Evolutionary conservation across 371 early-diverging fungal species (phyloP).

Genomic region (Mucor mucedo): DNA sequence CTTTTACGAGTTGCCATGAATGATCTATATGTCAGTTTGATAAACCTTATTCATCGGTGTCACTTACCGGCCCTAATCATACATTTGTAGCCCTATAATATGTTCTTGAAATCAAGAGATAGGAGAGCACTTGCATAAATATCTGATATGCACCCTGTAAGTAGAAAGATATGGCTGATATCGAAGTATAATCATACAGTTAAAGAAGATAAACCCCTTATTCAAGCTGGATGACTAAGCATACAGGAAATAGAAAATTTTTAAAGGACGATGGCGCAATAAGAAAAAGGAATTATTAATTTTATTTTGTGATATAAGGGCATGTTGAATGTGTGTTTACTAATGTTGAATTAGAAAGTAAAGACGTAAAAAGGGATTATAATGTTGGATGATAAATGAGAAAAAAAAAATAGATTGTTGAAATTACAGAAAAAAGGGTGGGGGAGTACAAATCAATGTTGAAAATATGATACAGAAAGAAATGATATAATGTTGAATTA

Average conservation of each 20-base stretch:
- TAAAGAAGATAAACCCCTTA: too few species aligned
- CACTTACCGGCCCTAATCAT: too few species aligned
- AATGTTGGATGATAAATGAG: slow-evolving; percentile 6
- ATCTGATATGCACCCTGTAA: too few species aligned
- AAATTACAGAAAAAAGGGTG: slow-evolving; percentile 18
- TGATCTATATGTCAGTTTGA: too few species aligned
- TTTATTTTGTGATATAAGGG: not conserved
- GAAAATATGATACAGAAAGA: slow-evolving; percentile 30
- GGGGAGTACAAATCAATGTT: slow-evolving; percentile 16
- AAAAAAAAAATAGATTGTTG: slow-evolving; percentile 28
- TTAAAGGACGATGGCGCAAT: not conserved
- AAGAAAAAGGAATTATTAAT: not conserved
- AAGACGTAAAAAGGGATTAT: slow-evolving; percentile 4
- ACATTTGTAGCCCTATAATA: too few species aligned
- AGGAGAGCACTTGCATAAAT: too few species aligned
- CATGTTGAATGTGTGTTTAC: slow-evolving; percentile 15
- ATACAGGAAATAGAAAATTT: not conserved
- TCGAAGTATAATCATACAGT: too few species aligned
- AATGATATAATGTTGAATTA: slow-evolving; percentile 23
- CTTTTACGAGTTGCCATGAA: too few species aligned
- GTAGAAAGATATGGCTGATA: too few species aligned
- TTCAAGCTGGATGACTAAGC: not conserved
- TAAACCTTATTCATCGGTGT: too few species aligned
- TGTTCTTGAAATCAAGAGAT: too few species aligned
- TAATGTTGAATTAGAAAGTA: slow-evolving; percentile 30